Percentiles rank a stretch among this genome's conserved stretches.
These are phyloP conservation scores for Patellaria atrata DNA, from an alignment of 495 filamentous ascomycete species.

Conservation along the genomic window DNA sequence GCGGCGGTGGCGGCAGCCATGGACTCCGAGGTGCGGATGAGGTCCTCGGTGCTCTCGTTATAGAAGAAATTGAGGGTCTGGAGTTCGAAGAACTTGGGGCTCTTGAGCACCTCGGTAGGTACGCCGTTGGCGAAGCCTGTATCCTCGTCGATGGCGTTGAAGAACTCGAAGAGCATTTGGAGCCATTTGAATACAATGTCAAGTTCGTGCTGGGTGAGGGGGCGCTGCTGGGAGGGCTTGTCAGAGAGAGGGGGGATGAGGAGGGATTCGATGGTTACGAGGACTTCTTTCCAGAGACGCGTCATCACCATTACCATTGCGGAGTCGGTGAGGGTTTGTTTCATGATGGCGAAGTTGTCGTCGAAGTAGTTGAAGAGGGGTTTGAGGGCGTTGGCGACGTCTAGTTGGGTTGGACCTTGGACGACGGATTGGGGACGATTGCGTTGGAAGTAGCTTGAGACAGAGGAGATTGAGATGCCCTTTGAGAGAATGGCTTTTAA, in stretches of 20 bases:
- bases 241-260: conserved; percentile 92
- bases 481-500: conserved; percentile 57
- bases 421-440: conserved; percentile 37
- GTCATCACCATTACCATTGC: conserved; percentile 98
- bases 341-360: conserved; percentile 98
- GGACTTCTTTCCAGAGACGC: conserved; percentile 92
- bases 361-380: conserved; percentile 96
- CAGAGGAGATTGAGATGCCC: conserved; percentile 57
- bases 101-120: conserved; percentile 78
- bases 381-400: conserved; percentile 67
- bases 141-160: conserved; percentile 79
- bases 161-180: conserved; percentile 74
- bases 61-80: conserved; percentile 97
- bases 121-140: conserved; percentile 80
- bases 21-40: conserved; percentile 82
- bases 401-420: conserved; percentile 47
- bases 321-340: conserved; percentile 78
- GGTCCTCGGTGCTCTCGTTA: conserved; percentile 78
- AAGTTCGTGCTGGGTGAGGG: conserved; percentile 74
- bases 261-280: conserved; percentile 77
- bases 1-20: conserved; percentile 86
- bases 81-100: conserved; percentile 95
- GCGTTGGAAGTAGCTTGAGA: conserved; percentile 65
- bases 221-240: conserved; percentile 80
- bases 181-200: conserved; percentile 96